Evolutionary conservation across 352 stramenopile species (phyloP).

Genomic region (Halophytophthora batemanensis): DNA sequence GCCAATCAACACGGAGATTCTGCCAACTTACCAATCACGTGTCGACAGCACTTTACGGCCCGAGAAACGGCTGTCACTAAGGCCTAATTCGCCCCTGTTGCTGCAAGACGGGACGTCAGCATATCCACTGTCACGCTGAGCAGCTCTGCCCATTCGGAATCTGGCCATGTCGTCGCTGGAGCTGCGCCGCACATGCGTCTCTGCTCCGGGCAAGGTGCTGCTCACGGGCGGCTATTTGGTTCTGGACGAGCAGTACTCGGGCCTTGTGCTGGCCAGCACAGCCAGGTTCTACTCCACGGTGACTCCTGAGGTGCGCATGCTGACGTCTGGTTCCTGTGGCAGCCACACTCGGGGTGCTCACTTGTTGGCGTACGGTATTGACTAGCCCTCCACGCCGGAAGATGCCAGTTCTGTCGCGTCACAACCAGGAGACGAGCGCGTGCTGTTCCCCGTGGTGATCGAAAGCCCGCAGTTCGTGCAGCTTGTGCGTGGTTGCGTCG

Average conservation of each 20-base stretch:
- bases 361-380: background rate
- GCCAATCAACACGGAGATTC: too few species aligned
- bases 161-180: slow-evolving; percentile 4
- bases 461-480: slow-evolving; percentile 91
- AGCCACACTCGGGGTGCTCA: slow-evolving; percentile 5
- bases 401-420: too few species aligned
- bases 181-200: slow-evolving; percentile 54
- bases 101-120: slow-evolving; percentile 6
- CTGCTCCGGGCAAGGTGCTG: slow-evolving; percentile 95
- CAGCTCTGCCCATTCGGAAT: slow-evolving; percentile 4
- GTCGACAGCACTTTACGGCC: slow-evolving; percentile 4
- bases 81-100: slow-evolving; percentile 1
- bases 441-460: slow-evolving; percentile 43
- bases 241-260: slow-evolving; percentile 87
- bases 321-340: background rate
- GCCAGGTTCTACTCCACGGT: slow-evolving; percentile 93
- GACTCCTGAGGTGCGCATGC: slow-evolving; percentile 8
- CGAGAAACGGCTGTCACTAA: slow-evolving; percentile 5
- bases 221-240: slow-evolving; percentile 96
- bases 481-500: slow-evolving; percentile 34
- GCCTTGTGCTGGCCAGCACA: slow-evolving; percentile 90
- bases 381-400: background rate
- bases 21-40: too few species aligned
- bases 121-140: background rate
- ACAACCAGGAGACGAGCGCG: background rate